Evolutionary conservation across 768 basidiomycete genomes (phyloP).

Genomic region (Ephemerocybe angulata): DNA sequence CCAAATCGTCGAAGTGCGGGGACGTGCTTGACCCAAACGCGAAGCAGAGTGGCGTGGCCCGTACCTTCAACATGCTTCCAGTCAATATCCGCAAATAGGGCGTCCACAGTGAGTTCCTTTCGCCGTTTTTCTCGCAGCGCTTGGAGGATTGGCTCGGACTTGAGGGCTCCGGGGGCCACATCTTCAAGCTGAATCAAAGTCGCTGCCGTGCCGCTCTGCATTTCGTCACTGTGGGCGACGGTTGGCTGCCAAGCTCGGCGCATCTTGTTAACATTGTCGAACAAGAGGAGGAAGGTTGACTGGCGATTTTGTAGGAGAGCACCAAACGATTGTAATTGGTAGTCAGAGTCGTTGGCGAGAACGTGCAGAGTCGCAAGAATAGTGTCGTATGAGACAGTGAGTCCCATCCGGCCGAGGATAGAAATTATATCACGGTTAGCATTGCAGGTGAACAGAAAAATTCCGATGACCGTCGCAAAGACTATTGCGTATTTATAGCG

Average conservation of each 20-base stretch:
- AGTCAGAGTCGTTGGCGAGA: constrained; percentile 11
- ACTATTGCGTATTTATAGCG: constrained; percentile 1
- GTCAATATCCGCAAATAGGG: constrained; percentile 9
- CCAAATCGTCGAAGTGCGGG: neutral
- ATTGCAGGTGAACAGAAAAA: constrained; percentile 16
- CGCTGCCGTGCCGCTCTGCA: constrained; percentile 20
- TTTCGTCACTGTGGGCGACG: constrained; percentile 13
- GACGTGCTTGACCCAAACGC: constrained; percentile 12
- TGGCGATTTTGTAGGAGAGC: neutral
- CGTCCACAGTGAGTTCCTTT: neutral
- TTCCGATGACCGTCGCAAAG: constrained; percentile 17
- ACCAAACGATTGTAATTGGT: constrained; percentile 6
- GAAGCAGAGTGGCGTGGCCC: neutral
- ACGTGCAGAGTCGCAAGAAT: constrained; percentile 10
- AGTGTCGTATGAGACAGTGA: constrained; percentile 17
- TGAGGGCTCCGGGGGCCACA: constrained; percentile 4
- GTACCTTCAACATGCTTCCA: constrained; percentile 9
- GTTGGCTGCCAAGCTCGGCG: constrained; percentile 18
- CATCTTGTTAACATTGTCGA: constrained; percentile 22
- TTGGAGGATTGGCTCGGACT: neutral
- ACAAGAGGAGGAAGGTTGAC: constrained; percentile 14
- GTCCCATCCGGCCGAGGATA: constrained; percentile 15
- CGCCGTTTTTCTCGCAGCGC: neutral
- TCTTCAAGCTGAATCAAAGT: constrained; percentile 16
- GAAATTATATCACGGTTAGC: constrained; percentile 14